Evolutionary conservation across 108 stramenopile genomes (phyloP), one percentile per base, ranked within the genome.

Genomic region (Aurantiochytrium sp.): DNA sequence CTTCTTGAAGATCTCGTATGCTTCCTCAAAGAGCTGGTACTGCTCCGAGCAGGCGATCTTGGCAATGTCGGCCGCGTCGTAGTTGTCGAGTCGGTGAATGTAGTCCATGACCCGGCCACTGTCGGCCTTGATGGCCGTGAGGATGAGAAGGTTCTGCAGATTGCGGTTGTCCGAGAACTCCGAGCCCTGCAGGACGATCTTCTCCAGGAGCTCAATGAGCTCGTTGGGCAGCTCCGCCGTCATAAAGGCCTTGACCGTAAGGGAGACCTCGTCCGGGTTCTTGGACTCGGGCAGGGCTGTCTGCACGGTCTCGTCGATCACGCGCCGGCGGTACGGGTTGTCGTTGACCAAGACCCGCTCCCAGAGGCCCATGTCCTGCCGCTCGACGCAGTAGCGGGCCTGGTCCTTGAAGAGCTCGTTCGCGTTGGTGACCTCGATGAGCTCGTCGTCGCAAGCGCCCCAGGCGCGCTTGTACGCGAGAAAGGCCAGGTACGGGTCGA

Each of bases 231-330:
- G 91, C 81, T 99, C 98, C 45, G 98, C 98, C 52, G 97, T 97
- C 98, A 99, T 99, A 93, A 99, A 99, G 50, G 99, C 99, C 94
- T 99, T 99, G 55, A 99, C 99, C 24, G 99, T 99, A 88, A 96
- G 95, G 24, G 98, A 99, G 32, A 99, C 99, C 92, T 98, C 97
- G 87, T 99, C 99, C 4, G 98, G 97, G 89, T 96, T 95, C 86
- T 96, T 89, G n/a, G 94, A 98, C 91, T 99, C 99, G 4, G 99
- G 99, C 45, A 99, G 96, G 52, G 99, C 99, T 94, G 98, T 98
- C 91, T 98, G 97, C 55, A 98, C 98, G 87, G 99, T 96, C 94
- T 99, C 98, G 90, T 99, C 99, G 87, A 99, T 97, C 31, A 99
- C 96, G 85, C 97, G 95, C 4, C 98, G 94, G 54, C 97, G 94